Evolutionary conservation across 345 rosid genomes (phyloP).

Genomic region (Populus davidiana): DNA sequence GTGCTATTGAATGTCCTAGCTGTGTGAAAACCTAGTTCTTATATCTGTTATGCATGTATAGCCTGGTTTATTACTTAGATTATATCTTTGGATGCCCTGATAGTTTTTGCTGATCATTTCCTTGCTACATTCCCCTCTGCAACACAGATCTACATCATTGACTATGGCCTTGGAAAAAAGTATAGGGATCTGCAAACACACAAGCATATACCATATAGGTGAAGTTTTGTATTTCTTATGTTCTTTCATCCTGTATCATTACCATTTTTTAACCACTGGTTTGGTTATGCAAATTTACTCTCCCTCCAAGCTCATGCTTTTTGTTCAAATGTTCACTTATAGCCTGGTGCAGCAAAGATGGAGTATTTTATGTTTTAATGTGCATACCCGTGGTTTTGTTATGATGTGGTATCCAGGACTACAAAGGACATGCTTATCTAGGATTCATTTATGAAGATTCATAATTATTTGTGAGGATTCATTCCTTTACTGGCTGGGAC

Average conservation of each 20-base stretch:
- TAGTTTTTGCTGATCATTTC: neutral
- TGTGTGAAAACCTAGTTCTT: neutral
- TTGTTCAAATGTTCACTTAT: neutral
- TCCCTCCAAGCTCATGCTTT: neutral
- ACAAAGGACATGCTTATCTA: neutral
- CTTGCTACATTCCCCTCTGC: neutral
- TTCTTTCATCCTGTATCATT: neutral
- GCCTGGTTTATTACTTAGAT: neutral
- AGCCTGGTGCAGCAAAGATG: neutral
- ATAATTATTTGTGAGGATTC: neutral
- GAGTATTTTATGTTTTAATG: neutral
- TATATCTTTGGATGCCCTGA: neutral
- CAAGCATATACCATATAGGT: conserved; percentile 37
- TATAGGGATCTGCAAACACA: conserved; percentile 37
- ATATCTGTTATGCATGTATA: neutral
- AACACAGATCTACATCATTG: conserved; percentile 31
- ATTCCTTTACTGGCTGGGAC: neutral
- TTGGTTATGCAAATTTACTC: neutral
- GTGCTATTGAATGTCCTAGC: neutral
- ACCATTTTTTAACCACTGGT: neutral
- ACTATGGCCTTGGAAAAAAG: conserved; percentile 36
- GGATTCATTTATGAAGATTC: neutral
- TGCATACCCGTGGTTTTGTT: neutral
- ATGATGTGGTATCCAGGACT: neutral
- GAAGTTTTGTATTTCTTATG: neutral